A percentile compares a stretch with the other conserved stretches of the same genome.
phyloP scores from a whole-genome alignment of 2,329 filamentous ascomycete genomes.

The Xylariaceae sp. region DNA sequence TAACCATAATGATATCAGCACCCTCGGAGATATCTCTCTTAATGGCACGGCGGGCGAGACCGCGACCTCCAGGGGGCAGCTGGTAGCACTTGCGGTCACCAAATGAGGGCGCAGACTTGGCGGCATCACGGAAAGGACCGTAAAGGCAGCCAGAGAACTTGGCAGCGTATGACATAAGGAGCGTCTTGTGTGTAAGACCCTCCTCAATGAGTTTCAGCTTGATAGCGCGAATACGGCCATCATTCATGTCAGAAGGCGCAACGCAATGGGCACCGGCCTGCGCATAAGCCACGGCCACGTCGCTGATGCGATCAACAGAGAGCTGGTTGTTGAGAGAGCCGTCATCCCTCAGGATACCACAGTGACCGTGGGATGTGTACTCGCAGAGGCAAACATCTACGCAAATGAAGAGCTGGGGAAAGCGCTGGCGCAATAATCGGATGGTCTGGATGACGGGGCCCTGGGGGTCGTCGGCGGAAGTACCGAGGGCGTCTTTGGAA shows the following conservation, averaged over 20 bases:
- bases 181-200: slow-evolving; percentile 82
- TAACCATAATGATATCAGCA: slow-evolving; percentile 98
- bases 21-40: slow-evolving; percentile 85
- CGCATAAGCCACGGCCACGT: slow-evolving; percentile 98
- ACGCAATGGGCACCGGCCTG: slow-evolving; percentile 93
- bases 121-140: slow-evolving; percentile 94
- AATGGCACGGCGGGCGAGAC: slow-evolving; percentile 86
- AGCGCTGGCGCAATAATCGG: slow-evolving; percentile 73
- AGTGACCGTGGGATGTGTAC: slow-evolving; percentile 97
- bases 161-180: slow-evolving; percentile 96
- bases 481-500: slow-evolving; percentile 86
- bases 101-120: slow-evolving; percentile 83
- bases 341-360: slow-evolving; percentile 90
- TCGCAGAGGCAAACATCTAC: slow-evolving; percentile 96
- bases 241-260: slow-evolving; percentile 97
- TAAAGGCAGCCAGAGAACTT: slow-evolving; percentile 97
- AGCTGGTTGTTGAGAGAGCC: slow-evolving; percentile 88
- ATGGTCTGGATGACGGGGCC: slow-evolving; percentile 89
- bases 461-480: slow-evolving; percentile 83
- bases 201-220: slow-evolving; percentile 97
- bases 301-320: slow-evolving; percentile 89
- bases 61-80: slow-evolving; percentile 84
- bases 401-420: slow-evolving; percentile 86
- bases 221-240: slow-evolving; percentile 93
- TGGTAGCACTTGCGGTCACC: slow-evolving; percentile 97